Evolutionary conservation across 768 basidiomycete genomes (phyloP).

Genomic region (Boletus insuetus): DNA sequence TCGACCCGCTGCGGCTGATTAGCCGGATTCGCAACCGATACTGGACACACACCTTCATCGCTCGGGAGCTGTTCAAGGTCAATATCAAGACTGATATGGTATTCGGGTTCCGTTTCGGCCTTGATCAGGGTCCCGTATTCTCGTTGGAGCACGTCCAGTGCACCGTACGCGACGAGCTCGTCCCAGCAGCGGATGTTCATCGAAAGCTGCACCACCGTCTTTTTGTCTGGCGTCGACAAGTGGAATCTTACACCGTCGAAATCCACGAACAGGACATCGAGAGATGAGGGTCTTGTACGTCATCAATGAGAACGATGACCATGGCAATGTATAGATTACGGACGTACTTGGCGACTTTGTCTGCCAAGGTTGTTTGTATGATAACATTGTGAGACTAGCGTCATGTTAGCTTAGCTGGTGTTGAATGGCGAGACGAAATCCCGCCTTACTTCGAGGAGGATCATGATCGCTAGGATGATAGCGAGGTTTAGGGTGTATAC

Average conservation of each 20-base stretch:
- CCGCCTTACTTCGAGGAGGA: constrained; percentile 71
- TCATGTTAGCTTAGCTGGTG: constrained; percentile 4
- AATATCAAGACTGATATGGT: constrained; percentile 82
- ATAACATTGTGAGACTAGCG: constrained; percentile 85
- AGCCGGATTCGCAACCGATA: constrained; percentile 1
- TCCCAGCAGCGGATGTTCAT: constrained; percentile 99
- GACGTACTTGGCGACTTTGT: constrained; percentile 81
- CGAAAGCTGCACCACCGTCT: constrained; percentile 79
- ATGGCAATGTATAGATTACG: background rate
- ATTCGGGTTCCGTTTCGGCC: constrained; percentile 76
- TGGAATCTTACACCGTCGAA: constrained; percentile 97
- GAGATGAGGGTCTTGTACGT: constrained; percentile 69
- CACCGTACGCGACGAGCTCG: constrained; percentile 87
- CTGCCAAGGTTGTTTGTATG: constrained; percentile 84
- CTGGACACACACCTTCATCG: constrained; percentile 60
- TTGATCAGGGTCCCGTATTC: constrained; percentile 80
- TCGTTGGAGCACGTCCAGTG: constrained; percentile 67
- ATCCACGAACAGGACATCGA: constrained; percentile 97
- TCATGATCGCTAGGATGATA: constrained; percentile 50
- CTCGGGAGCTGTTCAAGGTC: constrained; percentile 84
- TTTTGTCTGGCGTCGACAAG: constrained; percentile 82
- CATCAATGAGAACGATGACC: constrained; percentile 12
- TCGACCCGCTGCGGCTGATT: constrained; percentile 58
- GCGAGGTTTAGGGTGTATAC: too few relatives aligned
- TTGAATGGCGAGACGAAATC: background rate